Conservation (phyloP, 2,329 filamentous ascomycete genomes). For the Pseudocercospora crystallina region DNA sequence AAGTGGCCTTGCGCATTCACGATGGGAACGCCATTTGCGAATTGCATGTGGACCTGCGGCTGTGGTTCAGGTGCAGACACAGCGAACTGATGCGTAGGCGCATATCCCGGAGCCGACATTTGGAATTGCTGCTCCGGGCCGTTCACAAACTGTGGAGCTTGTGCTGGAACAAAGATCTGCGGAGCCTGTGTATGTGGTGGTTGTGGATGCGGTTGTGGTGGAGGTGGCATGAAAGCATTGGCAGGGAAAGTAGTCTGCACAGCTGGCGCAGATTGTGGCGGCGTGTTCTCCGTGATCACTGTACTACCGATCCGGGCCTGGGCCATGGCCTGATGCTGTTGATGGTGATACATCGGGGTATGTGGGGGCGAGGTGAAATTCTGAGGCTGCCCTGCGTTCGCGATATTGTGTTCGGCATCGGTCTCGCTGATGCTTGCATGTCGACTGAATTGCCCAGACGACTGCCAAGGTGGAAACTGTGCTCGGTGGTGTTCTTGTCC, state of each 20-base stretch:
- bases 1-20: slow-evolving; percentile 27
- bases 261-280: slow-evolving; percentile 52
- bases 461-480: slow-evolving; percentile 44
- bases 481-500: slow-evolving; percentile 24
- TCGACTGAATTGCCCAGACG: slow-evolving; percentile 33
- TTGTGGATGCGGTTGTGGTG: slow-evolving; percentile 19
- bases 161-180: neutral
- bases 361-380: slow-evolving; percentile 47
- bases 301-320: slow-evolving; percentile 32
- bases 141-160: slow-evolving; percentile 30
- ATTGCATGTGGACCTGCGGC: slow-evolving; percentile 22
- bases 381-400: slow-evolving; percentile 24
- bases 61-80: slow-evolving; percentile 11
- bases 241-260: slow-evolving; percentile 49
- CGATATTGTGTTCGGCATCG: slow-evolving; percentile 32
- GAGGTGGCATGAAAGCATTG: slow-evolving; percentile 34
- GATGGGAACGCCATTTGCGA: slow-evolving; percentile 28
- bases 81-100: slow-evolving; percentile 15
- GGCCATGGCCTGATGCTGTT: slow-evolving; percentile 18
- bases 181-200: neutral
- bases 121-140: slow-evolving; percentile 24
- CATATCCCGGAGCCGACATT: slow-evolving; percentile 15
- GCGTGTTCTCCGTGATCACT: slow-evolving; percentile 46
- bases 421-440: slow-evolving; percentile 43
- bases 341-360: slow-evolving; percentile 40